Evolutionary conservation across 2,329 filamentous ascomycete genomes (phyloP).

Genomic region (Colletotrichum ledebouriae): DNA sequence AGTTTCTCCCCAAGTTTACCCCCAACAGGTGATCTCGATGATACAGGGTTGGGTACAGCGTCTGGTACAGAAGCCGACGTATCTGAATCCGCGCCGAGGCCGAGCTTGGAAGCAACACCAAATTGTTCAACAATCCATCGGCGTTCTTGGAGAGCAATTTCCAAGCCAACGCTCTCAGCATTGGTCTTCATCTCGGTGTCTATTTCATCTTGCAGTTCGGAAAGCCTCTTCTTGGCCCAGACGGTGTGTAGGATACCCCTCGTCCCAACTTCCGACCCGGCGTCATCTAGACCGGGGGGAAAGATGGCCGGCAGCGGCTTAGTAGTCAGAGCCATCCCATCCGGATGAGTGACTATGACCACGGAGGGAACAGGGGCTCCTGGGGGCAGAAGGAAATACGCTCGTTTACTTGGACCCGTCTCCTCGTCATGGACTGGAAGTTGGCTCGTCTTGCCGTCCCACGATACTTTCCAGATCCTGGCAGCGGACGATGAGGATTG

Average conservation of each 20-base stretch:
- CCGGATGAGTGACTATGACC: slow-evolving; percentile 71
- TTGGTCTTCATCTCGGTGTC: slow-evolving; percentile 79
- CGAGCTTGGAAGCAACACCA: slow-evolving; percentile 63
- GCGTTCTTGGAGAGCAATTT: slow-evolving; percentile 87
- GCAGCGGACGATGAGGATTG: slow-evolving; percentile 10
- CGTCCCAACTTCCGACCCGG: slow-evolving; percentile 75
- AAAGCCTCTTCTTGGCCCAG: slow-evolving; percentile 87
- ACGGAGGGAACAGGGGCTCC: slow-evolving; percentile 78
- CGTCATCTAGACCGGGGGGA: slow-evolving; percentile 78
- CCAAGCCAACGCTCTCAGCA: slow-evolving; percentile 83
- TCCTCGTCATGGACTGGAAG: slow-evolving; percentile 73
- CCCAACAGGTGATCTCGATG: slow-evolving; percentile 75
- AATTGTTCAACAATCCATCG: slow-evolving; percentile 90
- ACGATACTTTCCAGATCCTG: slow-evolving; percentile 79
- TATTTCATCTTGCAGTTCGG: slow-evolving; percentile 83
- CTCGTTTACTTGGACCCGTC: slow-evolving; percentile 65
- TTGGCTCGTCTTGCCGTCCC: slow-evolving; percentile 83
- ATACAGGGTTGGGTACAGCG: slow-evolving; percentile 56
- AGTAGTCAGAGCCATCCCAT: slow-evolving; percentile 63
- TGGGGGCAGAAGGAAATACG: slow-evolving; percentile 86
- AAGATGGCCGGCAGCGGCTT: slow-evolving; percentile 92
- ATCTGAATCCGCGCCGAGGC: slow-evolving; percentile 15
- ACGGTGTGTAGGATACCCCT: slow-evolving; percentile 90
- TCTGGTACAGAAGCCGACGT: not conserved
- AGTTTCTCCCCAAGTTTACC: slow-evolving; percentile 83